These are phyloP conservation scores for Erigeron philadelphicus DNA, from an alignment of 140 eudicot species.

Conservation along the genomic window DNA sequence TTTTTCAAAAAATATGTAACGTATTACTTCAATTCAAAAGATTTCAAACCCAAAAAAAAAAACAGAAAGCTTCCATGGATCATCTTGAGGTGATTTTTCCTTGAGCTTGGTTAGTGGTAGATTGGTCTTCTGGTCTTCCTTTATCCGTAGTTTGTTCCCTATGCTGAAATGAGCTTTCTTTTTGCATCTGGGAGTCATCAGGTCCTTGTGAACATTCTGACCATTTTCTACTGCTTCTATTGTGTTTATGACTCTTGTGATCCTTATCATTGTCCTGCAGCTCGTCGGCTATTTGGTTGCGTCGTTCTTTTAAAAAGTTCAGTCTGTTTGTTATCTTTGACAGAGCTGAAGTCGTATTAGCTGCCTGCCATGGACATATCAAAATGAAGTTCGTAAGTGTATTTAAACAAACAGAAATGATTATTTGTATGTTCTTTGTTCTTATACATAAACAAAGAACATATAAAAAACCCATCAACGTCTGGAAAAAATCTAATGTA, in stretches of 20 bases:
- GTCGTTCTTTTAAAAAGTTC: constrained; percentile 77
- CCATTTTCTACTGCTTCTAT: constrained; percentile 33
- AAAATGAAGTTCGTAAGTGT: background rate
- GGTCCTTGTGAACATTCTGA: constrained; percentile 11
- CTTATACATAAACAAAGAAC: too few species aligned
- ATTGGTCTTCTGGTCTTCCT: constrained; percentile 28
- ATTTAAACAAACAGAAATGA: background rate
- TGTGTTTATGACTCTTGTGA: constrained; percentile 29
- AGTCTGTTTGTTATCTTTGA: constrained; percentile 82
- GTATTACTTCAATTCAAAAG: too few species aligned
- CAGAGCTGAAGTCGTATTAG: constrained; percentile 53
- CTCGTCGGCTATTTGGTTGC: constrained; percentile 61
- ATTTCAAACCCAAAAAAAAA: too few species aligned
- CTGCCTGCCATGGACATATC: constrained; percentile 24
- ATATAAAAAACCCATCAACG: too few species aligned
- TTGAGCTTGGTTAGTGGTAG: constrained; percentile 1
- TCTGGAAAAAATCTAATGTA: too few species aligned
- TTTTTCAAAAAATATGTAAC: too few species aligned
- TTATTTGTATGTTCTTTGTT: too few species aligned
- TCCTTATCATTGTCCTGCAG: constrained; percentile 59
- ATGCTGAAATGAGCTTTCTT: constrained; percentile 21
- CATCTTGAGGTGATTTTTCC: constrained; percentile 23
- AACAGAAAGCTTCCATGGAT: background rate
- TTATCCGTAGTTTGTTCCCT: constrained; percentile 14
- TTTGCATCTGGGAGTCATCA: constrained; percentile 39